These are phyloP conservation scores for Fraxinus floribunda DNA, from an alignment of 305 asterid species.

Conservation along the genomic window DNA sequence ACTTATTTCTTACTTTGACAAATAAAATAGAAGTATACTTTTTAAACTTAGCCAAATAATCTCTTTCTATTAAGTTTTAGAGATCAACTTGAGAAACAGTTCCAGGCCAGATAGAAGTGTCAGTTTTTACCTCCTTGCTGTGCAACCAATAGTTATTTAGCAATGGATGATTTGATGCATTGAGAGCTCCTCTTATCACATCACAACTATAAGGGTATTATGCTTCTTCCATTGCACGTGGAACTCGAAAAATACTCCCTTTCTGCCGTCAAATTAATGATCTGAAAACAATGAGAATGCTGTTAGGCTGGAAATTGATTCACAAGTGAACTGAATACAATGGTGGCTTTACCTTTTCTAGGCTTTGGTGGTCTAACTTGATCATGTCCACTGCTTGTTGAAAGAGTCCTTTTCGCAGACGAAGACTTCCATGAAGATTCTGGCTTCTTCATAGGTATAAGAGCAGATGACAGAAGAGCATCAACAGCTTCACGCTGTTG, in stretches of 20 bases:
- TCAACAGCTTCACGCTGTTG: slow-evolving; percentile 93
- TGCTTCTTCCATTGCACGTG: not conserved
- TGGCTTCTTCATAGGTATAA: slow-evolving; percentile 80
- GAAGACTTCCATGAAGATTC: slow-evolving; percentile 46
- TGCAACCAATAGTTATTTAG: not conserved
- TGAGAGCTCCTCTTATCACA: not conserved
- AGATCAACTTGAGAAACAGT: not conserved
- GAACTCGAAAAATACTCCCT: not conserved
- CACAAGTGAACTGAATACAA: not conserved
- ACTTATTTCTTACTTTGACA: not conserved
- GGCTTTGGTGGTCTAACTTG: slow-evolving; percentile 52
- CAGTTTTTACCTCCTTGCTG: not conserved
- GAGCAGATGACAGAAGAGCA: slow-evolving; percentile 90
- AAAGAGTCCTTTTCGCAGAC: slow-evolving; percentile 43
- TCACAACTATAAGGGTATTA: not conserved
- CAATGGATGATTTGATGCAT: not conserved
- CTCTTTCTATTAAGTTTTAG: not conserved
- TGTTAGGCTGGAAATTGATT: not conserved
- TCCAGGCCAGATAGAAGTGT: not conserved
- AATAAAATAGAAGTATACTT: not conserved
- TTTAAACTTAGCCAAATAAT: not conserved
- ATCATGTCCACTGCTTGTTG: slow-evolving; percentile 33
- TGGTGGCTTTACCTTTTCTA: slow-evolving; percentile 42
- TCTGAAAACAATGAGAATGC: not conserved
- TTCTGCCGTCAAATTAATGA: slow-evolving; percentile 1